Evolutionary conservation across 75 land plant genomes (phyloP), one percentile per base, ranked within the genome.

Genomic region (Pseudotsuga menziesii): DNA sequence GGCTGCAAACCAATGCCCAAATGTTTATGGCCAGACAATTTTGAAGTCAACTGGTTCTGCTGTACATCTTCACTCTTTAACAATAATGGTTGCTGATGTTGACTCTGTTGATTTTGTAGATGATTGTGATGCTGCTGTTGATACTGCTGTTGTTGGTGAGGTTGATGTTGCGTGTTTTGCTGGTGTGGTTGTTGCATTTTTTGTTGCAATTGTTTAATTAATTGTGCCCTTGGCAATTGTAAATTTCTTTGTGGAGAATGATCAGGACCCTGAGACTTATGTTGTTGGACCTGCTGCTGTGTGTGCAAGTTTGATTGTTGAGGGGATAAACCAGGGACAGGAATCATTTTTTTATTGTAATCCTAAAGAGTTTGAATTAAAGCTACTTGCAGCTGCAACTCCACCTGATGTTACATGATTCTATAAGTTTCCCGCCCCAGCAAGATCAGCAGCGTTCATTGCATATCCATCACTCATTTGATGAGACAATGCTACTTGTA

Each of bases 401-500:
- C 85, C 88, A 79, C 61, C 87, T 56, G 96, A 74, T 61, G 91
- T 75, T 29, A 62, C 85, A 75, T 87, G 44, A 32, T 75, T 73
- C 77, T 88, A 83, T 20, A 89, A 75, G 75, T 78, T 88, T 35
- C 84, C 92, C 26, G 86, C 67, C n/a, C 86, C 86, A 80, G 91
- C 80, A 48, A 91, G 74, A 74, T 92, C 91, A 75, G 86, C 74
- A 12, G 78, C 73, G 79, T 75, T 85, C 85, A 88, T 58, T 3
- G 85, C 89, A 88, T 85, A 92, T 29, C 86, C 84, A 77, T 93
- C 96, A 71, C 87, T 88, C 81, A 75, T 63, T 79, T 77, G 36
- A n/a, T 79, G 77, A 75, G 76, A 76, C 75, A 83, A 76, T 61
- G 77, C 78, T 61, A 72, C 56, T 60, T 20, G 35, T 60, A 44